Evolutionary conservation across 2,329 filamentous ascomycete species (phyloP).

Genomic region (Alternaria triticimaculans): DNA sequence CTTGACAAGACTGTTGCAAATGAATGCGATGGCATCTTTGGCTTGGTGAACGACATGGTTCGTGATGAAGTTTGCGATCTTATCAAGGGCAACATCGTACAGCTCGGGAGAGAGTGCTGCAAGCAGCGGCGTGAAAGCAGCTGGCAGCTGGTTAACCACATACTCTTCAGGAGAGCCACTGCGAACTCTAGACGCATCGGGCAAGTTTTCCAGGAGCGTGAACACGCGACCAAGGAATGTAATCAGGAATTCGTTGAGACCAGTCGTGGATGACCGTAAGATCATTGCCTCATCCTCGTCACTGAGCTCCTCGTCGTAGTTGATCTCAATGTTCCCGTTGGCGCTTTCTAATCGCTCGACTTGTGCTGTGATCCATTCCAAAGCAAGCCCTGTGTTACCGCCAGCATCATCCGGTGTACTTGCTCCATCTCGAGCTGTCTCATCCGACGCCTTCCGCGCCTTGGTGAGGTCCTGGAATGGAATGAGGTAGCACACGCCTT

Average conservation of each 20-base stretch:
- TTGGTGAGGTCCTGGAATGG: slow-evolving; percentile 84
- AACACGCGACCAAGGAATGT: slow-evolving; percentile 94
- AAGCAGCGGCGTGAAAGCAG: slow-evolving; percentile 87
- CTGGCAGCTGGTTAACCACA: slow-evolving; percentile 92
- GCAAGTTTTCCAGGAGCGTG: slow-evolving; percentile 91
- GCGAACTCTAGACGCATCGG: slow-evolving; percentile 85
- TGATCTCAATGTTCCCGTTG: slow-evolving; percentile 81
- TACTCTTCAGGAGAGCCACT: slow-evolving; percentile 95
- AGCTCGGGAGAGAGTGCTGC: slow-evolving; percentile 90
- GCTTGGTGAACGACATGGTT: slow-evolving; percentile 97
- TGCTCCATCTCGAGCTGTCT: slow-evolving; percentile 29
- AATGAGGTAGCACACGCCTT: slow-evolving; percentile 94
- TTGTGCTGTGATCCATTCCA: slow-evolving; percentile 92
- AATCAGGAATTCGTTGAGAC: slow-evolving; percentile 89
- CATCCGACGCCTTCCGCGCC: slow-evolving; percentile 47
- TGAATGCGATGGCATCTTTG: slow-evolving; percentile 97
- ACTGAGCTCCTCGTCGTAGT: slow-evolving; percentile 81
- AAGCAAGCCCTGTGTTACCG: slow-evolving; percentile 66
- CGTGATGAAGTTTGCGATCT: slow-evolving; percentile 88
- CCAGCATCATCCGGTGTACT: slow-evolving; percentile 45
- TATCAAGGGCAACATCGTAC: slow-evolving; percentile 89
- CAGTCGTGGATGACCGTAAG: slow-evolving; percentile 89
- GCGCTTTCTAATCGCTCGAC: slow-evolving; percentile 93
- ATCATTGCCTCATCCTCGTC: slow-evolving; percentile 89
- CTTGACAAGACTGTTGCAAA: slow-evolving; percentile 94